phyloP scores from a whole-genome alignment of 257 asterid species.

The Ehretia macrophylla region DNA sequence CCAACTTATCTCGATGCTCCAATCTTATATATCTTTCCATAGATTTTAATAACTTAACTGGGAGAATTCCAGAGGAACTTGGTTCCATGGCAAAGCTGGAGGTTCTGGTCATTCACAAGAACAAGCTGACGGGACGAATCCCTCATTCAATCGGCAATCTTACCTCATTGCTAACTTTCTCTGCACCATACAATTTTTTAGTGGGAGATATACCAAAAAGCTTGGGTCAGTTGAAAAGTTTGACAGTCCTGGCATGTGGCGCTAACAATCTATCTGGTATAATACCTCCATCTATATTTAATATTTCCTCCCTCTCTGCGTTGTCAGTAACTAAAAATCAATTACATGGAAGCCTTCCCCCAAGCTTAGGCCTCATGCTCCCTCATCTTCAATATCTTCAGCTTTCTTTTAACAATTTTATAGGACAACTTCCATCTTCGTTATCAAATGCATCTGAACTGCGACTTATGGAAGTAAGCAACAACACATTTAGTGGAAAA shows the following conservation, averaged over 20 bases:
- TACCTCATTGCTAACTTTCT: not conserved
- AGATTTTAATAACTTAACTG: not conserved
- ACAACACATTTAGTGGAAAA: conserved; percentile 5
- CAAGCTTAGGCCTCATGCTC: not conserved
- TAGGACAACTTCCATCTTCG: conserved; percentile 12
- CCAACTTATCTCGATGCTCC: not conserved
- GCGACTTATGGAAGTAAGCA: not conserved
- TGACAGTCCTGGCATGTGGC: not conserved
- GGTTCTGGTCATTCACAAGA: not conserved
- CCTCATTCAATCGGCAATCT: conserved; percentile 14
- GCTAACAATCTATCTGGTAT: not conserved
- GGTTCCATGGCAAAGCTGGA: not conserved
- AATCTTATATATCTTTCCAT: not conserved
- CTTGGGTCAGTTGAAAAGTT: not conserved
- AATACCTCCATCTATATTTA: not conserved
- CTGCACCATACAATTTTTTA: not conserved
- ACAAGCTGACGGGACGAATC: conserved; percentile 8
- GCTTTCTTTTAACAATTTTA: not conserved
- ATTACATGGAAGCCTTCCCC: not conserved
- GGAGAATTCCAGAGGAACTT: not conserved
- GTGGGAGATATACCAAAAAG: not conserved
- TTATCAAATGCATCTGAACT: conserved; percentile 11
- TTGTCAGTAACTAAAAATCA: not conserved
- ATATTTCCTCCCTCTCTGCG: not conserved
- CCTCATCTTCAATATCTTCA: not conserved